phyloP scores from a whole-genome alignment of 345 rosid species.

The Lepidium didymum region DNA sequence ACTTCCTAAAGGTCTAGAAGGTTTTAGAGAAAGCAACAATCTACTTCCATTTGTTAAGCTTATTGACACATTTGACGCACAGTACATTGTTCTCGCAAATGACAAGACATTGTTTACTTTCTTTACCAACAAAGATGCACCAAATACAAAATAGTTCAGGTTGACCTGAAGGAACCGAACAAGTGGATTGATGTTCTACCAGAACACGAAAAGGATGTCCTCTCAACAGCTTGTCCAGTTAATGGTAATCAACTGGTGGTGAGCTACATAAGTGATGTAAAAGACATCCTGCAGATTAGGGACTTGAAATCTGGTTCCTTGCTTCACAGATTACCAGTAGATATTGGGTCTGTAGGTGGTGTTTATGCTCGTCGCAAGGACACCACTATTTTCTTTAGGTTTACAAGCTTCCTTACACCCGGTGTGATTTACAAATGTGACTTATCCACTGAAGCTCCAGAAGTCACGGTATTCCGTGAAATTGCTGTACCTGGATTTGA shows the following conservation, averaged over 20 bases:
- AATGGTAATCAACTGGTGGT: conserved; percentile 62
- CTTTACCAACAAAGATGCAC: conserved; percentile 74
- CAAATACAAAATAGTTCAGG: conserved; percentile 77
- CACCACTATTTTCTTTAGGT: conserved; percentile 45
- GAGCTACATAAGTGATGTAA: conserved; percentile 85
- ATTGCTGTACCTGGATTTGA: conserved; percentile 68
- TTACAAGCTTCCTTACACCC: conserved; percentile 84
- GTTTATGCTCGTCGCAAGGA: conserved; percentile 67
- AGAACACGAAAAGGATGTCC: conserved; percentile 77
- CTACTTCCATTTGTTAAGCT: conserved; percentile 77
- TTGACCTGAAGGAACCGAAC: conserved; percentile 69
- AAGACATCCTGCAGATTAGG: conserved; percentile 70
- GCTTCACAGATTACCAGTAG: conserved; percentile 69
- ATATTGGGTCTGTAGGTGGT: conserved; percentile 63
- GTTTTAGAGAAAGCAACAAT: conserved; percentile 39
- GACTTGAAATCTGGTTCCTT: conserved; percentile 68
- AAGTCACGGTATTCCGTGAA: conserved; percentile 73
- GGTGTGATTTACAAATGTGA: conserved; percentile 75
- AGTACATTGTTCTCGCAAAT: conserved; percentile 54
- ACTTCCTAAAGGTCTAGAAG: conserved; percentile 58
- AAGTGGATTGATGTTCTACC: conserved; percentile 66
- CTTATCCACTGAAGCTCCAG: conserved; percentile 44
- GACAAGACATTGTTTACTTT: conserved; percentile 72
- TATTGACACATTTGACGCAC: conserved; percentile 63
- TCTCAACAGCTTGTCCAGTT: conserved; percentile 59